These are phyloP conservation scores for Nectriaceae sp. DNA, from an alignment of 2,329 filamentous ascomycete genomes.

Conservation along the genomic window DNA sequence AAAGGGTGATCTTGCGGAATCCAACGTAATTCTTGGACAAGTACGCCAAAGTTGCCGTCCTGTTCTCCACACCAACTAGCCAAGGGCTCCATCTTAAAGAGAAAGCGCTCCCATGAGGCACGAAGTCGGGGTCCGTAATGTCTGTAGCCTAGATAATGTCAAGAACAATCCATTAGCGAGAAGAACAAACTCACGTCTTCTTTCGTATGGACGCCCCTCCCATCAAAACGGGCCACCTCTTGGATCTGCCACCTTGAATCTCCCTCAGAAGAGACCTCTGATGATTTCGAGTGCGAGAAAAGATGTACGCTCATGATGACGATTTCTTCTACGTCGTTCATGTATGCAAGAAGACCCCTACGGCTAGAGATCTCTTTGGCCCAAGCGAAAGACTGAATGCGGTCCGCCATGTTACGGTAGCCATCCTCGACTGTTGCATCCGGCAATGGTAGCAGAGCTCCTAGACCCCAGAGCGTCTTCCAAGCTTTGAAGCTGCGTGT, in stretches of 20 bases:
- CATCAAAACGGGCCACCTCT: slow-evolving; percentile 52
- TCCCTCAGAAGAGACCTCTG: slow-evolving; percentile 17
- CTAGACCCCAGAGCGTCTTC: slow-evolving; percentile 58
- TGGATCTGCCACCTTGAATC: slow-evolving; percentile 50
- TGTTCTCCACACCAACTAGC: slow-evolving; percentile 37
- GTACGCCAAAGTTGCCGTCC: slow-evolving; percentile 51
- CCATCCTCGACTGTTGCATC: slow-evolving; percentile 35
- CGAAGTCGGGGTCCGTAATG: slow-evolving; percentile 48
- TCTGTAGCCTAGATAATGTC: slow-evolving; percentile 29
- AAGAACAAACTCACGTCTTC: slow-evolving; percentile 24
- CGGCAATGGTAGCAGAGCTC: slow-evolving; percentile 52
- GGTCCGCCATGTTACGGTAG: slow-evolving; percentile 42
- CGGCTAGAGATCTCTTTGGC: slow-evolving; percentile 44
- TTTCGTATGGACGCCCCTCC: slow-evolving; percentile 46
- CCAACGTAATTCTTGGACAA: slow-evolving; percentile 54
- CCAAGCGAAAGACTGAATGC: slow-evolving; percentile 56
- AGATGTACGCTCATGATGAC: slow-evolving; percentile 53
- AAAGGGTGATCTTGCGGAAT: slow-evolving; percentile 52
- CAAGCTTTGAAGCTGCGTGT: slow-evolving; percentile 49
- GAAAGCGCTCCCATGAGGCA: slow-evolving; percentile 50
- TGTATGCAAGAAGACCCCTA: slow-evolving; percentile 51
- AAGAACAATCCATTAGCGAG: background rate
- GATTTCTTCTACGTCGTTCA: slow-evolving; percentile 52
- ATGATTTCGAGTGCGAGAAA: slow-evolving; percentile 24
- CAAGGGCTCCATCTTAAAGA: slow-evolving; percentile 58